Conservation (phyloP, 768 basidiomycete species). For the Boletus tomentosulus region DNA sequence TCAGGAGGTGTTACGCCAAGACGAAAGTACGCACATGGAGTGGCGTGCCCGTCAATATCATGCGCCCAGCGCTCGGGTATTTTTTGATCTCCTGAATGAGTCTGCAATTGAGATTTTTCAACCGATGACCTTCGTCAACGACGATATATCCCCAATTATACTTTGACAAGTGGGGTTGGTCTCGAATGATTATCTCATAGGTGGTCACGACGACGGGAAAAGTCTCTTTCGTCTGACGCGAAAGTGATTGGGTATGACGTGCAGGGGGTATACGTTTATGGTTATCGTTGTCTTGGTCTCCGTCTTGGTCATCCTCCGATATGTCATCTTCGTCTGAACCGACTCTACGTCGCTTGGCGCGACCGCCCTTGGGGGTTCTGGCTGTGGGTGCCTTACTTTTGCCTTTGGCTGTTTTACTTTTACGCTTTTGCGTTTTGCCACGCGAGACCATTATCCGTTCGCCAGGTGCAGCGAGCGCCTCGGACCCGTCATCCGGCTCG, state of each 20-base stretch:
- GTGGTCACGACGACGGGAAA: conserved; percentile 89
- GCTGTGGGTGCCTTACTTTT: conserved; percentile 11
- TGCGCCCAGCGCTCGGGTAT: conserved; percentile 77
- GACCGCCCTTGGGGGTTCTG: conserved; percentile 5
- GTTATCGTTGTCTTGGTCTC: conserved; percentile 9
- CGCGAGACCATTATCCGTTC: conserved; percentile 24
- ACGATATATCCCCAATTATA: conserved; percentile 91
- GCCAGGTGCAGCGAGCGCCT: conserved; percentile 16
- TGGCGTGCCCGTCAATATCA: conserved; percentile 96
- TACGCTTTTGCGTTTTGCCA: conserved; percentile 16
- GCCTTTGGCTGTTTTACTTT: conserved; percentile 11
- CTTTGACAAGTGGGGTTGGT: conserved; percentile 58
- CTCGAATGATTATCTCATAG: conserved; percentile 89
- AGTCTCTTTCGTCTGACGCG: conserved; percentile 27
- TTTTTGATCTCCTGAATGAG: conserved; percentile 88
- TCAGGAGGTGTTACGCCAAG: neutral
- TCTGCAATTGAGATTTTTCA: conserved; percentile 93
- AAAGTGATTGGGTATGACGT: conserved; percentile 11
- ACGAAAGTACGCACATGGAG: conserved; percentile 62
- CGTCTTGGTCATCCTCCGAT: conserved; percentile 13
- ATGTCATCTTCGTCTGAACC: conserved; percentile 1
- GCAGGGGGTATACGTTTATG: conserved; percentile 17
- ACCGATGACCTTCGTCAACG: conserved; percentile 91
- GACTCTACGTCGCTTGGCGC: conserved; percentile 21
- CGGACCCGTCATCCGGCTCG: conserved; percentile 26